Evolutionary conservation across 2,329 filamentous ascomycete genomes (phyloP), one percentile per base, ranked within the genome.

Genomic region (Clonostachys sp.): DNA sequence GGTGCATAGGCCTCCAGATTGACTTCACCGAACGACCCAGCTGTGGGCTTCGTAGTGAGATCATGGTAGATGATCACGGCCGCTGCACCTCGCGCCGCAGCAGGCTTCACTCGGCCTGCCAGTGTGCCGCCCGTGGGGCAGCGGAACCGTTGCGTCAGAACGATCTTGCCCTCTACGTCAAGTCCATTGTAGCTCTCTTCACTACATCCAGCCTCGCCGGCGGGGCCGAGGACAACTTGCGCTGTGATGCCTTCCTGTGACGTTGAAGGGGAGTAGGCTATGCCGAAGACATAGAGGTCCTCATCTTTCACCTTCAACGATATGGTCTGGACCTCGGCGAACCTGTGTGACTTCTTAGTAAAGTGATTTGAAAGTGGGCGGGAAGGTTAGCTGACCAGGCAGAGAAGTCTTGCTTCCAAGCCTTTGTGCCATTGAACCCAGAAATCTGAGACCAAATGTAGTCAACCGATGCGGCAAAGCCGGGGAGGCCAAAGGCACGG

Each of bases 401-500:
- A 0, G 71, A 65, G 51, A 78, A 78, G 46, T 75, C 68, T 45
- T 77, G 73, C 39, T 68, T 70, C 70, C 73, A 78, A 16, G 61
- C 60, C 34, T 60, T 61, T 9, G 62, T 58, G 34, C 54, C 58
- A 18, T 63, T 52, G 34, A 68, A 63, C 14, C 69, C 65, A 34
- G 66, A 65, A 12, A 75, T 64, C 24, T 68, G 66, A 13, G 65
- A 66, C 44, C 70, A 68, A 53, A 79, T 66, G 54, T 74, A 77
- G 45, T 77, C 69, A 18, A 75, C 71, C 1, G 73, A 76, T 10
- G 73, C 73, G 34, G 62, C 67, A 53, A 72, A 77, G 7, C 74
- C 74, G 2, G 73, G 71, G 5, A 74, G 65, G 16, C 74, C 74
- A 51, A 77, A 77, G n/a, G 74, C 74, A 46, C 74, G 67, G 59